Conservation (phyloP, 164 flowering plant species). For the Umbellularia californica region DNA sequence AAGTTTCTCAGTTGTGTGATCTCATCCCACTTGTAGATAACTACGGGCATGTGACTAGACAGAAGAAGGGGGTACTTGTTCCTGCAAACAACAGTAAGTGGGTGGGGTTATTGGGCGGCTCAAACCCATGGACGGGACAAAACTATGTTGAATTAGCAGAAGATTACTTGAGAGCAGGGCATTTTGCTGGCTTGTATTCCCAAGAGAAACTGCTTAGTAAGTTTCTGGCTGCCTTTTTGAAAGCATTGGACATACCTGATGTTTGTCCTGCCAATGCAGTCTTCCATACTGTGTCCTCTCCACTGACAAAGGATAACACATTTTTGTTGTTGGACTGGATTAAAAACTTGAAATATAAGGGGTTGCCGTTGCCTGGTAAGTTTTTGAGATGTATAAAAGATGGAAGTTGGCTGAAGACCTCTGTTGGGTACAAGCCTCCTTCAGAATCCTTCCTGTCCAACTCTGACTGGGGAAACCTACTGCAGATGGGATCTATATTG, state of each 20-base stretch:
- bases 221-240: constrained; percentile 29
- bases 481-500: constrained; percentile 47
- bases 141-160: constrained; percentile 45
- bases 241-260: constrained; percentile 57
- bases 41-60: constrained; percentile 27
- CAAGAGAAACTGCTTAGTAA: constrained; percentile 20
- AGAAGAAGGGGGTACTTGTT: constrained; percentile 39
- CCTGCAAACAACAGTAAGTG: constrained; percentile 59
- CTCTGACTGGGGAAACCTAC: constrained; percentile 36
- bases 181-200: constrained; percentile 33
- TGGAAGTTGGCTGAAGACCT: constrained; percentile 55
- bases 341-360: constrained; percentile 14
- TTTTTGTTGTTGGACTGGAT: constrained; percentile 57
- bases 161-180: constrained; percentile 34
- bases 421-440: constrained; percentile 44
- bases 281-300: constrained; percentile 35
- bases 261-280: constrained; percentile 47
- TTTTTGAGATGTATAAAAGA: constrained; percentile 44
- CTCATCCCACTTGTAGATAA: constrained; percentile 42
- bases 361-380: constrained; percentile 22
- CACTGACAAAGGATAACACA: constrained; percentile 48
- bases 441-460: constrained; percentile 41
- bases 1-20: constrained; percentile 24
- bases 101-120: constrained; percentile 38
- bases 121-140: constrained; percentile 50